phyloP scores from a whole-genome alignment of 2,329 filamentous ascomycete genomes.

The Neoscytalidium dimidiatum region DNA sequence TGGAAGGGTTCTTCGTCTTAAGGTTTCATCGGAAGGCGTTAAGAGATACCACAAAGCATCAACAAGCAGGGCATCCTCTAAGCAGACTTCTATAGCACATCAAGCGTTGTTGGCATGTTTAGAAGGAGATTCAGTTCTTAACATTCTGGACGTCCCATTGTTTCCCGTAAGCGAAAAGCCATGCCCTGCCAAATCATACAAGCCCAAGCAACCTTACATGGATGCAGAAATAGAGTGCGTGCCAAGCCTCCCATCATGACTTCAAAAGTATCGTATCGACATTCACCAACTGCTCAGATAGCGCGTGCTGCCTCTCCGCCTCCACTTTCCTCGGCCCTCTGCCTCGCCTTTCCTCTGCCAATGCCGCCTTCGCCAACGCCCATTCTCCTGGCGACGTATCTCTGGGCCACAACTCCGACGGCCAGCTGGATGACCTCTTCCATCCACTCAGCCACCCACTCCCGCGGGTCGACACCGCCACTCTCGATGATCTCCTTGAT shows the following conservation, averaged over 20 bases:
- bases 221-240: background rate
- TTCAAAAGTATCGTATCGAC: background rate
- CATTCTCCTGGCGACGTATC: constrained; percentile 94
- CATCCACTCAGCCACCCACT: constrained; percentile 98
- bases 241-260: background rate
- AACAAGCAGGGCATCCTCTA: background rate
- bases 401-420: constrained; percentile 85
- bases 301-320: constrained; percentile 64
- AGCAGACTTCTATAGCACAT: background rate
- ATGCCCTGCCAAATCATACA: background rate
- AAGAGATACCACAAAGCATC: background rate
- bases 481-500: constrained; percentile 79
- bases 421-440: constrained; percentile 80
- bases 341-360: constrained; percentile 59
- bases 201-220: background rate
- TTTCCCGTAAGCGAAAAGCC: background rate
- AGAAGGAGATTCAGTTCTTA: background rate
- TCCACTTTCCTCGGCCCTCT: constrained; percentile 57
- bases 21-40: constrained; percentile 1
- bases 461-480: constrained; percentile 82
- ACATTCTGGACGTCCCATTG: background rate
- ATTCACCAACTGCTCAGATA: constrained; percentile 18
- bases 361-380: constrained; percentile 83
- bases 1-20: background rate
- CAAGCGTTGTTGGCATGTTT: no score